Base-by-base conservation (phyloP, 371 early-diverging fungal genomes). In the Lichtheimia corymbifera region DNA sequence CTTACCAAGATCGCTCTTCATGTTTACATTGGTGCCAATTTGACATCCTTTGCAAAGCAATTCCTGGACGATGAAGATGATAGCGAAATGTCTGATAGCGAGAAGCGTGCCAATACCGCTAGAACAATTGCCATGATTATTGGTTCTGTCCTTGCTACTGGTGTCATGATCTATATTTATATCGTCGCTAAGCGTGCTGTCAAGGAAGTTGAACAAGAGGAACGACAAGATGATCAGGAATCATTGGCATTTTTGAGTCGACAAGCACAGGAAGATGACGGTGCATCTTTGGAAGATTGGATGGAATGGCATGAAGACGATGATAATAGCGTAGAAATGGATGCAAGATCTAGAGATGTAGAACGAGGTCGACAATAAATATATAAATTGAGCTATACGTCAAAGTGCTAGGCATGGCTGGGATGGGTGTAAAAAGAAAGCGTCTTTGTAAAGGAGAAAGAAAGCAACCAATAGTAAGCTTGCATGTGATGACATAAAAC, bases 21-120 rank as follows among this genome's bases (percentile, higher is more conserved):
- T 65, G 80, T 91, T 15, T 91, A 90, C 62, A 82, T 93, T 42
- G 93, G 93, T 41, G 86, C 91, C 14, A 85, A 83, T 22, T 65
- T 87, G 14, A 82, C 84, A 0, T 83, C 88, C 3, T 77, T 87
- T 65, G 72, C 83, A 4, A 76, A 76, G 45, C 71, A 77, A 66
- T 41, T 80, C 9, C 41, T 77, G 22, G 81, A 78, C 7, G 80
- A 83, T 22, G 81, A 78, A 5, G 80, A 83, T 25, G 79, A 82
- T 18, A 70, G 66, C 11, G 84, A 83, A n/a, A 40, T 74, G 60
- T 66, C 72, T n/a, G 68, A 75, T 9, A 51, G 59, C 12, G 69
- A 73, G 25, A 63, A 59, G 0, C 71, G 70, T 5, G 72, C 66
- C 2, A 76, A 70, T 5, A 70, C 63, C 3, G 65, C 69, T 0